These are phyloP conservation scores for Fusarium sp. DNA, from an alignment of 2,329 filamentous ascomycete species.

Conservation along the genomic window DNA sequence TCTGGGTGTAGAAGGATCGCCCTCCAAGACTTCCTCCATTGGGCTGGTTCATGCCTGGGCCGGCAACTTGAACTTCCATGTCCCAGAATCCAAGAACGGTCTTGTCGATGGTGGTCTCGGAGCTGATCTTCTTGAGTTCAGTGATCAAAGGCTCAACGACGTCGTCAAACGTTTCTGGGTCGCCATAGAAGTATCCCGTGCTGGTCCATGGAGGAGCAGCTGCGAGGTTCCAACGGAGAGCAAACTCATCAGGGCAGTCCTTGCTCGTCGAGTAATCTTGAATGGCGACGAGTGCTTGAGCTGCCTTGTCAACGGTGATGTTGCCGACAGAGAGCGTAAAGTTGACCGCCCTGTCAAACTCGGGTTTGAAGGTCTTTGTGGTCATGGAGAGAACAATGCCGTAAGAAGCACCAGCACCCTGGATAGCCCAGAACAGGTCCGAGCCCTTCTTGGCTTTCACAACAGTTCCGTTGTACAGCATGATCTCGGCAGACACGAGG, in stretches of 20 bases:
- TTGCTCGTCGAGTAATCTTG: constrained; percentile 39
- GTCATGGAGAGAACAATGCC: constrained; percentile 45
- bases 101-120: constrained; percentile 25
- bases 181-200: constrained; percentile 47
- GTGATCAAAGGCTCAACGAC: constrained; percentile 31
- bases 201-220: constrained; percentile 30
- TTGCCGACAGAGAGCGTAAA: constrained; percentile 41
- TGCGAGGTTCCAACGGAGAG: constrained; percentile 42
- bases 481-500: constrained; percentile 42
- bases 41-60: constrained; percentile 41
- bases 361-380: constrained; percentile 43
- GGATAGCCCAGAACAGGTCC: constrained; percentile 45
- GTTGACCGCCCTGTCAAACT: constrained; percentile 40
- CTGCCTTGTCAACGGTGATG: constrained; percentile 26
- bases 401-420: constrained; percentile 44
- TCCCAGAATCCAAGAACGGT: constrained; percentile 45
- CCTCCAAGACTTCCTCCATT: constrained; percentile 42
- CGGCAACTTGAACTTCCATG: constrained; percentile 37
- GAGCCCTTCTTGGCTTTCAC: constrained; percentile 39
- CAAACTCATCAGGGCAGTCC: constrained; percentile 40
- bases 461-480: constrained; percentile 47
- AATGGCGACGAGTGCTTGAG: constrained; percentile 42
- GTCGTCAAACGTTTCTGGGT: constrained; percentile 40
- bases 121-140: constrained; percentile 31
- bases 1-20: constrained; percentile 43